Conservation (phyloP, 805 yeast species). For the Candida endomychidarum region DNA sequence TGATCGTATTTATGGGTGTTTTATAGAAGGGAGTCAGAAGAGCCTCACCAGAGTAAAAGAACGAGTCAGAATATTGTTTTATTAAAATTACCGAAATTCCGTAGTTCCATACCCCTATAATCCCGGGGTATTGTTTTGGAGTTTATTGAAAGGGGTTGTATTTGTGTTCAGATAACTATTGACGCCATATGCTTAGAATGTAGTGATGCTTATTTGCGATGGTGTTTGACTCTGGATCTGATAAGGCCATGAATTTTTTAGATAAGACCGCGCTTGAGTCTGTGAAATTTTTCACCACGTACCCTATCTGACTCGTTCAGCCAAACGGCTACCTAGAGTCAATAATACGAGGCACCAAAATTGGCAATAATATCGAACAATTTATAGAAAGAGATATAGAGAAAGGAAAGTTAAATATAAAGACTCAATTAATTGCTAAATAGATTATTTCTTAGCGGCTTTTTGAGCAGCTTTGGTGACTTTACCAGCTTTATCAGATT, state of each 20-base stretch:
- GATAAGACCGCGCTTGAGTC: slow-evolving; percentile 2
- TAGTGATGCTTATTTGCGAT: too few relatives aligned
- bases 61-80: slow-evolving; percentile 2
- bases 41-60: neutral
- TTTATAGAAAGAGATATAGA: neutral
- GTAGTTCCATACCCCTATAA: too few relatives aligned
- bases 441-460: slow-evolving; percentile 39
- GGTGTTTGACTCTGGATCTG: neutral
- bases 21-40: slow-evolving; percentile 1
- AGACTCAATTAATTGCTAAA: slow-evolving; percentile 4
- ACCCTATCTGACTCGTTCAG: too few relatives aligned
- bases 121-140: too few relatives aligned
- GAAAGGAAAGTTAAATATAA: neutral
- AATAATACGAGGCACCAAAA: too few relatives aligned
- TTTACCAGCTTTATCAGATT: slow-evolving; percentile 49
- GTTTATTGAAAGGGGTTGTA: too few relatives aligned
- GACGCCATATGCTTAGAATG: too few relatives aligned
- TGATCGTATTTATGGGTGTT: slow-evolving; percentile 1
- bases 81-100: too few relatives aligned
- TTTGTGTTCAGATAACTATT: too few relatives aligned
- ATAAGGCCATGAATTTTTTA: neutral
- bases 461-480: slow-evolving; percentile 48
- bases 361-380: too few relatives aligned
- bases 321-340: too few relatives aligned
- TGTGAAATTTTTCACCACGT: neutral